Evolutionary conservation across 441 rosid species (phyloP), one percentile per base, ranked within the genome.

Genomic region (Pelargonium hybrid): DNA sequence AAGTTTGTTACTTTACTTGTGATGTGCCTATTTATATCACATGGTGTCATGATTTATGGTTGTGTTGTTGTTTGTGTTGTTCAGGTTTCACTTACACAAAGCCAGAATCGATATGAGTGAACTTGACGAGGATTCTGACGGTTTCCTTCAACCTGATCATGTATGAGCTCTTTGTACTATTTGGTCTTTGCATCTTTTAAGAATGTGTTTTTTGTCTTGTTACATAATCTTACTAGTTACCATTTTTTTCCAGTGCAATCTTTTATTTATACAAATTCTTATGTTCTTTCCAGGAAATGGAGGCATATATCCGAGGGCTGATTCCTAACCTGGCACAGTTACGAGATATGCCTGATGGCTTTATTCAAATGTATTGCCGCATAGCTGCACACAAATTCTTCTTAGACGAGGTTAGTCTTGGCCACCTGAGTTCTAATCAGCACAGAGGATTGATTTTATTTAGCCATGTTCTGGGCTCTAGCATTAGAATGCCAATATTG

Each of bases 91-190:
- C 90, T 94, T 76, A 92, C 99, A 61, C 97, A 92, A 92, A 78
- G 99, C 99, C 69, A 89, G 98, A 83, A 94, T 94, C 71, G 98
- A 92, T 74, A 94, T 92, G 99, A 94, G 99, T 78, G 99, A 94
- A 82, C 96, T 94, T 65, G 99, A 92, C 59, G 97, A 94, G 78
- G 99, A 92, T 79, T 92, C 98, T 68, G 99, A 94, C 77, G 99
- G 99, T 77, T 94, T 94, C 74, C 98, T 94, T 79, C 98, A 86
- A 72, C 75, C 92, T n/a, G n/a, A n/a, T 79, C 82, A 84, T 76
- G 99, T 94, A 82, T 75, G 83, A 10, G 37, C 15, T 70, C 65
- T 67, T 6, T 67, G 75, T 68, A 26, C 25, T 64, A 57, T 20
- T 52, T 6, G 34, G 37, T 71, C n/a, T 56, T 56, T 9, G 11